Conservation (phyloP, 2,329 filamentous ascomycete genomes). For the Chaetoscypha palmicola region DNA sequence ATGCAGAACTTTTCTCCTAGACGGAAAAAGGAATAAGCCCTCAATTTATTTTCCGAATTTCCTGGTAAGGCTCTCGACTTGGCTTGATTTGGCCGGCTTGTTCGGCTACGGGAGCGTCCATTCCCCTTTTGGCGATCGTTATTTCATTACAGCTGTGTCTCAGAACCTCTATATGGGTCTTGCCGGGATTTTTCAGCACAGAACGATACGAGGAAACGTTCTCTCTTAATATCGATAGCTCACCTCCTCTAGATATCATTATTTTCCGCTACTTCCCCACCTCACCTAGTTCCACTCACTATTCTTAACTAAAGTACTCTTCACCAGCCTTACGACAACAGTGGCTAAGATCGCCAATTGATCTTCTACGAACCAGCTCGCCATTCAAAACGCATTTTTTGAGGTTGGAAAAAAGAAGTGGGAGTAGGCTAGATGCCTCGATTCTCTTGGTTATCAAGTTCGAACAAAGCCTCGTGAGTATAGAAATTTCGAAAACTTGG, state of each 20-base stretch:
- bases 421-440: too few species aligned
- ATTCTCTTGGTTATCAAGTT: constrained; percentile 14
- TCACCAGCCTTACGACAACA: too few species aligned
- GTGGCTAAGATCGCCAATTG: too few species aligned
- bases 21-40: neutral
- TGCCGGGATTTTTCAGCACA: neutral
- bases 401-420: too few species aligned
- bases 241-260: neutral
- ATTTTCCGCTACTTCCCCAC: too few species aligned
- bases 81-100: neutral
- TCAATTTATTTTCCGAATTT: neutral
- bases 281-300: too few species aligned
- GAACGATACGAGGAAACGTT: neutral
- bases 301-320: too few species aligned
- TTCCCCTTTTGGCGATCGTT: constrained; percentile 1
- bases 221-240: neutral
- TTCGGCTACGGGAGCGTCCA: neutral
- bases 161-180: neutral
- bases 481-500: neutral
- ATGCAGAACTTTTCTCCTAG: neutral
- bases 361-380: too few species aligned
- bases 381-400: too few species aligned
- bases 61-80: neutral
- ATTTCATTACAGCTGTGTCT: constrained; percentile 2
- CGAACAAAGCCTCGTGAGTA: constrained; percentile 14